Conservation (phyloP, 1,284 basidiomycete genomes). For the Sphagnurus paluster region DNA sequence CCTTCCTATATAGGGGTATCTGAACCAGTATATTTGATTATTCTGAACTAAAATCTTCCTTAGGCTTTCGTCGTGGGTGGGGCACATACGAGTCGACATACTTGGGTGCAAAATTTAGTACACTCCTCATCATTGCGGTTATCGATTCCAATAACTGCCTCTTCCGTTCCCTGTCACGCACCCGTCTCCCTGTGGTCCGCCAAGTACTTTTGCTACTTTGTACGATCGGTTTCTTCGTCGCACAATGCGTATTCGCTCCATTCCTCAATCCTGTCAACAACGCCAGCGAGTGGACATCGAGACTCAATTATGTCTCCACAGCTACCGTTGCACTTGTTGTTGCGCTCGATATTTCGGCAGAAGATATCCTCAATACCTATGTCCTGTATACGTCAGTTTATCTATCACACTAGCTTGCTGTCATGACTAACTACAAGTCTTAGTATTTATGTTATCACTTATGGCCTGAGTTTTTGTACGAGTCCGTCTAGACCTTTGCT, state of each 20-base stretch:
- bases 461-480: constrained; percentile 66
- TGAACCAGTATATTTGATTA: constrained; percentile 11
- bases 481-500: constrained; percentile 24
- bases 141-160: constrained; percentile 74
- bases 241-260: constrained; percentile 63
- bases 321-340: constrained; percentile 62
- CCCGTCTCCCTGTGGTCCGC: constrained; percentile 56
- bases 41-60: constrained; percentile 5
- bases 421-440: constrained; percentile 7
- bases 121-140: constrained; percentile 66
- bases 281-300: constrained; percentile 74
- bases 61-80: constrained; percentile 73
- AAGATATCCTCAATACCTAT: constrained; percentile 53
- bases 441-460: constrained; percentile 68
- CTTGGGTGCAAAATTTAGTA: constrained; percentile 69
- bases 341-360: constrained; percentile 55
- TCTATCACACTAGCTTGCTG: constrained; percentile 1
- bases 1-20: constrained; percentile 71
- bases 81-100: constrained; percentile 64
- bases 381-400: constrained; percentile 60
- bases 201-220: constrained; percentile 65
- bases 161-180: constrained; percentile 56
- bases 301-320: constrained; percentile 70
- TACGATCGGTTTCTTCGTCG: constrained; percentile 59
- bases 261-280: constrained; percentile 77